phyloP scores from a whole-genome alignment of 805 yeast species.

The Candida nitratophila region DNA sequence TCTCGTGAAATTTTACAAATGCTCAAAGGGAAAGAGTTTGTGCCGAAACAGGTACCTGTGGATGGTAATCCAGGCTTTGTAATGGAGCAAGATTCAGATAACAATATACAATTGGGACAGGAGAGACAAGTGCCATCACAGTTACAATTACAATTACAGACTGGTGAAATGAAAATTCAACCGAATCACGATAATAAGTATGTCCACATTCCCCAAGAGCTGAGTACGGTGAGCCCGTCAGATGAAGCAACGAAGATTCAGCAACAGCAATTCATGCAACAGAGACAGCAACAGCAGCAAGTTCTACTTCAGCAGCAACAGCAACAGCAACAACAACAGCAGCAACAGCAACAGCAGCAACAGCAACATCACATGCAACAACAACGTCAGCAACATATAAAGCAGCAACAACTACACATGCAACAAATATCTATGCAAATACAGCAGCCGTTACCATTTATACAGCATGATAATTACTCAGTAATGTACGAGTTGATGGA shows the following conservation, averaged over 20 bases:
- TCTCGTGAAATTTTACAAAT: no score
- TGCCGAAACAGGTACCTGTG: no score
- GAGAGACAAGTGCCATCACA: no score
- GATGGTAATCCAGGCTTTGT: no score
- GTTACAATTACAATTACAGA: no score
- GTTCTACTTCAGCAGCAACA: not conserved
- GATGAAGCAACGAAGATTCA: not conserved
- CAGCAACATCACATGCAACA: not conserved
- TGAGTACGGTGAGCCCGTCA: no score
- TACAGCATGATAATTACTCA: slow-evolving; percentile 13
- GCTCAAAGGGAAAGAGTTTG: no score
- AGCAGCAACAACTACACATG: slow-evolving; percentile 2
- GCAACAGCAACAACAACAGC: not conserved
- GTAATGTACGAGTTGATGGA: slow-evolving; percentile 16
- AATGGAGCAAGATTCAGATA: no score
- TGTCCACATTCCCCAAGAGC: no score
- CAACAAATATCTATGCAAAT: slow-evolving; percentile 1
- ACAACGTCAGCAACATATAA: not conserved
- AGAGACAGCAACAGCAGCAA: not conserved
- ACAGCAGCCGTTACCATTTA: slow-evolving; percentile 5
- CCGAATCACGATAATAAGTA: no score
- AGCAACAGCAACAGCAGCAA: not conserved
- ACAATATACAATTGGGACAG: no score
- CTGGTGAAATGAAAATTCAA: no score
- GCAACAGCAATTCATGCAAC: not conserved